Evolutionary conservation across 2,329 filamentous ascomycete species (phyloP).

Genomic region (Verticillium albo-atrum): DNA sequence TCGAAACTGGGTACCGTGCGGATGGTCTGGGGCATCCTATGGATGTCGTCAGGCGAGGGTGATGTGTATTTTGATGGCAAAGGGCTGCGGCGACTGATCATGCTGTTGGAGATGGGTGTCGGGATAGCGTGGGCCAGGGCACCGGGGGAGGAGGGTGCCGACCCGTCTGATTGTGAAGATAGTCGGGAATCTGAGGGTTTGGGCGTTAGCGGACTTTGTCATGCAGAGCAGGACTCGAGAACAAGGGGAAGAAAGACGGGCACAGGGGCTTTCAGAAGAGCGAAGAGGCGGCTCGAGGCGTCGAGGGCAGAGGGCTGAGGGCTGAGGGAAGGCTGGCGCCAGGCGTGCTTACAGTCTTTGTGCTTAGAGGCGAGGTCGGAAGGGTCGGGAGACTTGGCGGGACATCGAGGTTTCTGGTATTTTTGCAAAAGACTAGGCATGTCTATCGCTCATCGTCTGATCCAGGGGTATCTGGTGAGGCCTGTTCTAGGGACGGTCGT

Average conservation of each 20-base stretch:
- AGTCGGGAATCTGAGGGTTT: slow-evolving; percentile 20
- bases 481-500: not conserved
- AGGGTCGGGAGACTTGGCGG: not conserved
- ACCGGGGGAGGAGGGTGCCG: slow-evolving; percentile 14
- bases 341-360: not conserved
- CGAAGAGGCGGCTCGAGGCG: not conserved
- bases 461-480: not conserved
- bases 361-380: not conserved
- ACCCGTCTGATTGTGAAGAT: slow-evolving; percentile 1
- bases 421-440: slow-evolving; percentile 27
- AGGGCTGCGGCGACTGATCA: slow-evolving; percentile 18
- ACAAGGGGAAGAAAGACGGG: not conserved
- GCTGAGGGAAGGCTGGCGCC: not conserved
- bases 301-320: not conserved
- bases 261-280: not conserved
- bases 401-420: not conserved
- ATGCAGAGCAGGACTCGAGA: not conserved
- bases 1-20: slow-evolving; percentile 55
- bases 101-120: slow-evolving; percentile 33
- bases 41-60: slow-evolving; percentile 16
- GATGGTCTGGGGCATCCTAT: slow-evolving; percentile 43
- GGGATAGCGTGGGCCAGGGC: slow-evolving; percentile 23
- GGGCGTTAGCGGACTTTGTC: slow-evolving; percentile 2
- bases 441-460: slow-evolving; percentile 14
- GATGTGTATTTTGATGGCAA: not conserved